Evolutionary conservation across 2,329 filamentous ascomycete genomes (phyloP).

Genomic region (Pseudocercospora fuligena): DNA sequence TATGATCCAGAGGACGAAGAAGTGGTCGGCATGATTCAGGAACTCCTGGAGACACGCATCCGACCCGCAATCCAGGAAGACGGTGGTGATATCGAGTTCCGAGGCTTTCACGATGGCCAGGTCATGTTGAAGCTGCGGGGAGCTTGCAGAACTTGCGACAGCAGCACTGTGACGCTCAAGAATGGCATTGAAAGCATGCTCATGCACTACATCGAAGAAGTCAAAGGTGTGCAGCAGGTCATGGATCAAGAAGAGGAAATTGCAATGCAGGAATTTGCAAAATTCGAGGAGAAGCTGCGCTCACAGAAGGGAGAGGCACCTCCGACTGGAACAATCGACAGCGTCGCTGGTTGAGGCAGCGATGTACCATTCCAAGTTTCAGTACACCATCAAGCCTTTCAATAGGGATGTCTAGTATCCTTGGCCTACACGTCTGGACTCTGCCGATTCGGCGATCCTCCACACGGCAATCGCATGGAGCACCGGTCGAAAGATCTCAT

Average conservation of each 20-base stretch:
- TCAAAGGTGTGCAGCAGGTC: constrained; percentile 88
- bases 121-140: constrained; percentile 76
- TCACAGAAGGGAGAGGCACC: constrained; percentile 62
- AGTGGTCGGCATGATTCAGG: constrained; percentile 98
- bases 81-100: constrained; percentile 94
- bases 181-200: constrained; percentile 99
- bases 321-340: constrained; percentile 58
- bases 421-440: background rate
- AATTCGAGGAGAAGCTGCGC: constrained; percentile 85
- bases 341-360: constrained; percentile 35
- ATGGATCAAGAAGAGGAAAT: constrained; percentile 91
- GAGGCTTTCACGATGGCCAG: constrained; percentile 83
- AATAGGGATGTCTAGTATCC: background rate
- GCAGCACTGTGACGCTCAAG: constrained; percentile 93
- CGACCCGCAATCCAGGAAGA: constrained; percentile 96
- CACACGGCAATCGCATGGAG: background rate
- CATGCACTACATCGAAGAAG: constrained; percentile 89
- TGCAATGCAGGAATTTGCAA: constrained; percentile 83
- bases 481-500: background rate
- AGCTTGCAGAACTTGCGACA: constrained; percentile 94
- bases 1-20: constrained; percentile 93
- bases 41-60: constrained; percentile 92
- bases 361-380: background rate
- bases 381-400: background rate
- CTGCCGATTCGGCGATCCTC: background rate